Base-by-base conservation (phyloP, 1,284 basidiomycete genomes). In the Ustanciosporium gigantosporum region DNA sequence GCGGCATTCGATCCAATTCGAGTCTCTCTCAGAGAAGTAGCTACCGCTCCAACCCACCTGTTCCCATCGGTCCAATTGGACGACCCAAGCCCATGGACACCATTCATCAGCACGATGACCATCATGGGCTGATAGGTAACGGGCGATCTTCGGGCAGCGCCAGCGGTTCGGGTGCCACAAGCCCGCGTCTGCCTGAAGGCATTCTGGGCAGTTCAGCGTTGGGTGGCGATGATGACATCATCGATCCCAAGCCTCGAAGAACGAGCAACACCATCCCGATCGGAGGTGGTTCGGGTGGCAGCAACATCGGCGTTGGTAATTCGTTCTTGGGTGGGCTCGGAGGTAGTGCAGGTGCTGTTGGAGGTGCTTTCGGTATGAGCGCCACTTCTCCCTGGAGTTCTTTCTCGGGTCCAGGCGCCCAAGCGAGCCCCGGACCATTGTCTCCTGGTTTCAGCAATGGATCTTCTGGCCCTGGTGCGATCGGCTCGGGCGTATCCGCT, bases 151-250 rank as follows among this genome's bases (percentile, higher is more conserved):
- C 65, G 37, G 56, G 60, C 51, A 60, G 41, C 23, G 47, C 57
- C 25, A 49, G 60, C 20, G 55, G 60, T 27, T 65, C 61, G 9
- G 56, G 62, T 14, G 46, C 58, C 24, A 47, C 58, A n/a, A 52
- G 60, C 27, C 53, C 66, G 2, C 31, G 55, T 27, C 52, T 59
- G 19, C 68, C 64, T 3, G 70, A 74, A 40, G 70, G 72, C 23
- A 74, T 77, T 25, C 61, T 77, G 2, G 75, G 75, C 36, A 77
- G 75, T 46, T 68, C 74, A 5, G 75, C 75, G 22, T 65, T 77
- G 5, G 70, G 73, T 24, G 72, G 64, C n/a, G 75, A 77, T 34
- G 75, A 77, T 55, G 75, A 77, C 57, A 61, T 73, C 19, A 53
- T 77, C 23, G 69, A 73, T 46, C 75, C 75, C 23, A 59, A 64